Percentiles rank a stretch among this genome's conserved stretches.
Conservation (phyloP, 176 grass and related monocot genomes). For the Tillandsia leiboldiana region DNA sequence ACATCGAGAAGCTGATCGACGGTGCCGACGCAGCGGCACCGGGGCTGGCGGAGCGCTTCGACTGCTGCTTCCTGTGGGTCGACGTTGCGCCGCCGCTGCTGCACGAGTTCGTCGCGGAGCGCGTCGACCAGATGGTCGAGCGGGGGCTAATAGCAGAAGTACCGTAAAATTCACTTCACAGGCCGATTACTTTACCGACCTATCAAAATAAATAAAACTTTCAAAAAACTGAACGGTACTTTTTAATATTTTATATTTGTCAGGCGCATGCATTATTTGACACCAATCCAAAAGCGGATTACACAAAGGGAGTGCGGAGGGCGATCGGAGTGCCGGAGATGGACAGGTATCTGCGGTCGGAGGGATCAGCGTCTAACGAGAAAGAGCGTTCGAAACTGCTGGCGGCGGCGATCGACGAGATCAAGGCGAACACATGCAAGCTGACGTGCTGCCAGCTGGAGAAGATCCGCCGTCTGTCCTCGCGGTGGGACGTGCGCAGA, state of each 20-base stretch:
- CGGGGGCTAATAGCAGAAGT: slow-evolving; percentile 26
- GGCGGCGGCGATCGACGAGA: slow-evolving; percentile 30
- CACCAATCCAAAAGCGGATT: slow-evolving; percentile 12
- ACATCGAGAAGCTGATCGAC: slow-evolving; percentile 37
- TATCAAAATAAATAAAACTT: too few relatives aligned
- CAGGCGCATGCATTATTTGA: slow-evolving; percentile 16
- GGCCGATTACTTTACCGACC: too few relatives aligned
- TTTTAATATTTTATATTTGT: too few relatives aligned
- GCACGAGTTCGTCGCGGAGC: slow-evolving; percentile 23
- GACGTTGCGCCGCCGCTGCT: slow-evolving; percentile 36
- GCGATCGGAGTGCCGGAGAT: slow-evolving; percentile 47
- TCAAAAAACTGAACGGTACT: too few relatives aligned
- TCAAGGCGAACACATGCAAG: slow-evolving; percentile 37
- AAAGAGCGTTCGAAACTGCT: slow-evolving; percentile 1
- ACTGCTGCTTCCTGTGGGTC: slow-evolving; percentile 40
- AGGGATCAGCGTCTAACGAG: not conserved
- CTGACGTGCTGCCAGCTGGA: slow-evolving; percentile 35
- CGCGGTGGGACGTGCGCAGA: slow-evolving; percentile 23
- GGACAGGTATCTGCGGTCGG: slow-evolving; percentile 31
- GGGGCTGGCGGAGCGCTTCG: slow-evolving; percentile 15
- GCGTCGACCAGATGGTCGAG: slow-evolving; percentile 37
- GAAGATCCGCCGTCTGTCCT: slow-evolving; percentile 31
- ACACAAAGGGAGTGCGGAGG: slow-evolving; percentile 30
- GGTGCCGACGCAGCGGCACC: not conserved
- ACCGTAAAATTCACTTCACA: too few relatives aligned